phyloP scores from a whole-genome alignment of 345 rosid species.

The Linum lewisii region DNA sequence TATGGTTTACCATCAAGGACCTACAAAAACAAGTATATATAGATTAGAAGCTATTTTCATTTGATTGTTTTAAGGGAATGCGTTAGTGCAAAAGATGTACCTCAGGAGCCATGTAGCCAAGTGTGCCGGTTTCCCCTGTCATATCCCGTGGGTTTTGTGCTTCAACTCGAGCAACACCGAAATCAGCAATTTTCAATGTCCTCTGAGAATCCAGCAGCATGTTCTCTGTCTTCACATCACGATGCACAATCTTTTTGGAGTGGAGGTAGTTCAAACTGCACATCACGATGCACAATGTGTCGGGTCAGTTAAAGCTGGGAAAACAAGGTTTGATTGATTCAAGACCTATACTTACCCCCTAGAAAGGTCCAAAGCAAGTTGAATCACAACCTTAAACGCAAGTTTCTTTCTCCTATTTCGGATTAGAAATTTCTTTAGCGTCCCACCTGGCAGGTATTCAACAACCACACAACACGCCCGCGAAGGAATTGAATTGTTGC shows the following conservation, averaged over 20 bases:
- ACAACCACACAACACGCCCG: constrained; percentile 27
- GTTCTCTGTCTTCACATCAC: constrained; percentile 28
- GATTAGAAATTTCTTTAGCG: constrained; percentile 25
- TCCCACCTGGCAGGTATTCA: constrained; percentile 30
- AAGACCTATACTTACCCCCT: constrained; percentile 23
- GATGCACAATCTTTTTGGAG: constrained; percentile 27
- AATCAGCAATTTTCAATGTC: constrained; percentile 27
- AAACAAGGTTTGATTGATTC: background rate
- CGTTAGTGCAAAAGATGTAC: constrained; percentile 5
- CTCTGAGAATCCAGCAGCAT: constrained; percentile 21
- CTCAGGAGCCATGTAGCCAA: constrained; percentile 31
- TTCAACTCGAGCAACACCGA: constrained; percentile 31
- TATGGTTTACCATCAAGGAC: constrained; percentile 29
- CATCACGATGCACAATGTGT: background rate
- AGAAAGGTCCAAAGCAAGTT: constrained; percentile 29
- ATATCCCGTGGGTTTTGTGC: constrained; percentile 30
- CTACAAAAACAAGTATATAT: constrained; percentile 1
- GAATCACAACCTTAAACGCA: constrained; percentile 27
- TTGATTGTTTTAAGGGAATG: background rate
- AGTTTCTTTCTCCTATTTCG: constrained; percentile 32
- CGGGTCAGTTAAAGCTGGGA: background rate
- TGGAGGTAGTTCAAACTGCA: constrained; percentile 30
- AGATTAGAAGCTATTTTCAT: constrained; percentile 1
- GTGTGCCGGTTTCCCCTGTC: constrained; percentile 33
- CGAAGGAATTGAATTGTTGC: constrained; percentile 17